Evolutionary conservation across 148 eudicot species (phyloP).

Genomic region (Spergularia marina): DNA sequence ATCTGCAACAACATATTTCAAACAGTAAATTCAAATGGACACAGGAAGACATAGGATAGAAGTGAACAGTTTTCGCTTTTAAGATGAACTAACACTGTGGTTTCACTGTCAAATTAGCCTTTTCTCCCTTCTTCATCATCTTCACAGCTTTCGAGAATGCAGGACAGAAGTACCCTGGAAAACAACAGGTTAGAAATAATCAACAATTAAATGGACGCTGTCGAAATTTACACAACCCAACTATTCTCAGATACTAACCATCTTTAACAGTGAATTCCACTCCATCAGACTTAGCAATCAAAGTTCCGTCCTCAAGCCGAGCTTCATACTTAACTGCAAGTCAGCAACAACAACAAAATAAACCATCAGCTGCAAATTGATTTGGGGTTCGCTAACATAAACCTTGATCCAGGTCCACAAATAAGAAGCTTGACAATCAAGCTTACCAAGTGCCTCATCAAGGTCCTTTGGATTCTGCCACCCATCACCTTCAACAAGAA

Average conservation of each 20-base stretch:
- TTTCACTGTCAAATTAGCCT: slow-evolving; percentile 60
- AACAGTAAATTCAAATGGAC: background rate
- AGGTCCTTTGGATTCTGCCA: slow-evolving; percentile 88
- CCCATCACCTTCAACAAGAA: slow-evolving; percentile 61
- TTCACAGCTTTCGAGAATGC: slow-evolving; percentile 79
- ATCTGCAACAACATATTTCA: slow-evolving; percentile 39
- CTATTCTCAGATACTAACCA: slow-evolving; percentile 32
- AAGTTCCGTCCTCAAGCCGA: slow-evolving; percentile 63
- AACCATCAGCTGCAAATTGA: background rate
- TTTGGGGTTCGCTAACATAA: background rate
- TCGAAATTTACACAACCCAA: background rate
- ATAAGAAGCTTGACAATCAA: background rate
- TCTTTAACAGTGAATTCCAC: slow-evolving; percentile 71
- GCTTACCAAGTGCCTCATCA: slow-evolving; percentile 70
- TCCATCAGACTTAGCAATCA: slow-evolving; percentile 65
- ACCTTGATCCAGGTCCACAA: too few relatives aligned
- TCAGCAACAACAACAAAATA: background rate
- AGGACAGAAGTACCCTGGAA: slow-evolving; percentile 70
- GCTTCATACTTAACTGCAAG: slow-evolving; percentile 78
- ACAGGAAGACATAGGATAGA: background rate
- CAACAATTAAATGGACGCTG: too few relatives aligned
- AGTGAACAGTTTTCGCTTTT: background rate
- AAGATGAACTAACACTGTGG: slow-evolving; percentile 58
- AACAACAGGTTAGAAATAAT: background rate
- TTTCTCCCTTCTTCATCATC: slow-evolving; percentile 93